Percentiles rank a stretch among this genome's conserved stretches.
These are phyloP conservation scores for Lablab purpureus DNA, from an alignment of 306 rosid species.

Conservation along the genomic window DNA sequence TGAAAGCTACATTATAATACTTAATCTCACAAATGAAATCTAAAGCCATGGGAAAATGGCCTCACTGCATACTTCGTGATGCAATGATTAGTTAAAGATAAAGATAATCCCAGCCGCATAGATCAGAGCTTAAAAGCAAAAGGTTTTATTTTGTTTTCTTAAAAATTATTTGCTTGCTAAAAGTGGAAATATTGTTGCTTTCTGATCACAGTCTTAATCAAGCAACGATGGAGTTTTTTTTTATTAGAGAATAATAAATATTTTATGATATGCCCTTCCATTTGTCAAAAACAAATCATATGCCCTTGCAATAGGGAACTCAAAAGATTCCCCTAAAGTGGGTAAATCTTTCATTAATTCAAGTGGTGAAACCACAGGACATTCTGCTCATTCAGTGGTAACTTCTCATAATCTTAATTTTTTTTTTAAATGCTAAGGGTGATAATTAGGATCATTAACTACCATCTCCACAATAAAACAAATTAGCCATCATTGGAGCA, in stretches of 20 bases:
- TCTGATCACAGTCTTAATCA: constrained; percentile 32
- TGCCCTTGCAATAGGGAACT: constrained; percentile 31
- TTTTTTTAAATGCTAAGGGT: constrained; percentile 10
- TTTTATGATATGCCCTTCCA: constrained; percentile 22
- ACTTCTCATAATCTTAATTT: background rate
- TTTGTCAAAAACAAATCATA: constrained; percentile 17
- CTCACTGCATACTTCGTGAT: constrained; percentile 18
- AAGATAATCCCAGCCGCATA: background rate
- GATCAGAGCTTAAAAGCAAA: constrained; percentile 4
- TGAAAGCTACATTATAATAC: background rate
- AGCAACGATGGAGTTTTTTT: background rate
- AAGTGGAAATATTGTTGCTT: constrained; percentile 45
- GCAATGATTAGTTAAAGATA: constrained; percentile 46
- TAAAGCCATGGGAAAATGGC: background rate
- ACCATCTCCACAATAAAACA: background rate
- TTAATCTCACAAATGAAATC: constrained; percentile 12
- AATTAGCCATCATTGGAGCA: background rate
- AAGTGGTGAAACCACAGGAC: constrained; percentile 22
- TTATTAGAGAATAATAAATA: background rate
- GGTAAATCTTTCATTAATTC: constrained; percentile 19
- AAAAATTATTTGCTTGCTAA: constrained; percentile 28
- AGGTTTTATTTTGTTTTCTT: background rate
- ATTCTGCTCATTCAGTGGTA: background rate
- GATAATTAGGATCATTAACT: background rate
- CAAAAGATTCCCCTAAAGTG: constrained; percentile 27